Evolutionary conservation across 495 filamentous ascomycete genomes (phyloP).

Genomic region (Parathielavia hyrcaniae): DNA sequence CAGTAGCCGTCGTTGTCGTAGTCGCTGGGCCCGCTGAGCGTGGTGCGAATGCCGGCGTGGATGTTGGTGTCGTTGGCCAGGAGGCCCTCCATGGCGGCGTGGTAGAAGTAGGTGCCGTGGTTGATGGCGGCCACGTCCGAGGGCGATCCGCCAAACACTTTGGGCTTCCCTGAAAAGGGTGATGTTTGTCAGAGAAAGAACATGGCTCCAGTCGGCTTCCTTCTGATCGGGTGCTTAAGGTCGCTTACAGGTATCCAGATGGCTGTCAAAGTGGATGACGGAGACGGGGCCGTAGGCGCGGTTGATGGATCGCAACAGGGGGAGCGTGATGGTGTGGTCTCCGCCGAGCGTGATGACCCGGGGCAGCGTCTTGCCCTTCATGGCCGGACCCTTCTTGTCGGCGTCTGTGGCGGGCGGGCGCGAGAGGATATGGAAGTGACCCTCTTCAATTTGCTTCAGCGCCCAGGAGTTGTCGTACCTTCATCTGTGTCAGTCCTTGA

Average conservation of each 20-base stretch:
- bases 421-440: constrained; percentile 50
- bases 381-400: constrained; percentile 42
- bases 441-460: constrained; percentile 71
- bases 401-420: constrained; percentile 46
- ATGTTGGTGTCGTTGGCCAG: constrained; percentile 63
- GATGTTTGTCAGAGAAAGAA: neutral
- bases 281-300: constrained; percentile 72
- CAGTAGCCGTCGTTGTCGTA: constrained; percentile 62
- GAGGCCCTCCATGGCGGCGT: constrained; percentile 68
- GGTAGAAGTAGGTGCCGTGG: constrained; percentile 84
- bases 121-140: constrained; percentile 63
- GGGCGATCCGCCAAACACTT: constrained; percentile 54
- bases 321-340: constrained; percentile 77
- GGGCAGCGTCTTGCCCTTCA: constrained; percentile 47
- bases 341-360: constrained; percentile 73
- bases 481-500: neutral
- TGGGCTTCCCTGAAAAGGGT: constrained; percentile 50
- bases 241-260: constrained; percentile 68
- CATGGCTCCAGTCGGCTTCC: constrained; percentile 27
- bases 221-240: constrained; percentile 36
- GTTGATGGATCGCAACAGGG: constrained; percentile 69
- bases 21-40: constrained; percentile 65
- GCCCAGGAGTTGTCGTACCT: constrained; percentile 63
- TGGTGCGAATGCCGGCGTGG: constrained; percentile 72
- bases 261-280: constrained; percentile 80